These are phyloP conservation scores for Penicillium freii DNA, from an alignment of 2,329 filamentous ascomycete species.

Conservation along the genomic window DNA sequence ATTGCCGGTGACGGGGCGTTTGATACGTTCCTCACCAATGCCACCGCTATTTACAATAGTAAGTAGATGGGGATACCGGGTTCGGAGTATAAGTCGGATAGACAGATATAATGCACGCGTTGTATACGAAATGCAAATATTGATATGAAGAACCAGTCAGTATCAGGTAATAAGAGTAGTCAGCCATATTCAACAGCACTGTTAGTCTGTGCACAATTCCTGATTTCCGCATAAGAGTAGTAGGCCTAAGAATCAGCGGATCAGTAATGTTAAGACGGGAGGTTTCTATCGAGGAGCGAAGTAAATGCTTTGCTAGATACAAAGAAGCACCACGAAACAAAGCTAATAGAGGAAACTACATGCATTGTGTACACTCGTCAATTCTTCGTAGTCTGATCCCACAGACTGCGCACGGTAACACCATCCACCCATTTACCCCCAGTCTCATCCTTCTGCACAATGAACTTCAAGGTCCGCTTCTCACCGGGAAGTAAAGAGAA, in stretches of 20 bases:
- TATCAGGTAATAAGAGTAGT: no score
- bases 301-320: neutral
- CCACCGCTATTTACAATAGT: neutral
- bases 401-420: conserved; percentile 55
- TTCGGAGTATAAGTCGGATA: neutral
- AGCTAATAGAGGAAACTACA: neutral
- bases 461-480: conserved; percentile 47
- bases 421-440: conserved; percentile 45
- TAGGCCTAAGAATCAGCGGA: no score
- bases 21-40: neutral
- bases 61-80: neutral
- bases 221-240: no score
- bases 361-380: neutral
- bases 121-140: neutral
- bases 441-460: conserved; percentile 47
- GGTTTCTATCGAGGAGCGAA: no score
- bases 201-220: no score
- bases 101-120: neutral
- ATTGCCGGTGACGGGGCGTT: neutral
- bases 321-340: neutral
- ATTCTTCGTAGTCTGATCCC: conserved; percentile 41
- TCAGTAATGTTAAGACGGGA: no score
- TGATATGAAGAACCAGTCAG: no score
- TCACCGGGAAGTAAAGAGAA: conserved; percentile 52
- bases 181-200: no score